Base-by-base conservation (phyloP, 495 filamentous ascomycete species). In the Podospora appendiculata region DNA sequence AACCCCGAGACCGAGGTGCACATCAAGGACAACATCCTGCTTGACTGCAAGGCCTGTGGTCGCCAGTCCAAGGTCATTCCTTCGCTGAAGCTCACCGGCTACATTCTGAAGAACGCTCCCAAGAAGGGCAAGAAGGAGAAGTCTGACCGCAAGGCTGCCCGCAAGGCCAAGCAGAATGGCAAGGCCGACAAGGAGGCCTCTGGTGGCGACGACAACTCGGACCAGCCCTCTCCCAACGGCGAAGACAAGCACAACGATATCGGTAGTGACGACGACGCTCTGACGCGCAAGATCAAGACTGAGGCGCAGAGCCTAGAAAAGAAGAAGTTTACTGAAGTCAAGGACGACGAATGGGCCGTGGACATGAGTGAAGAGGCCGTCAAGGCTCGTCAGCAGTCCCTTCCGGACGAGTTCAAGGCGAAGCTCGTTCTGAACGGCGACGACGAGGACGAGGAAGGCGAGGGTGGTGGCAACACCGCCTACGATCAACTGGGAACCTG, bases 41-140 rank as follows among this genome's bases (percentile, higher is more conserved):
- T 96, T 59, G 93, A 98, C 74, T 98, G 93, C 86, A 98, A 98
- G 76, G 93, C 93, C 52, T 98, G 93, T 65, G 93, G 93, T 63
- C 87, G 95, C 70, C 90, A 87, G 62, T 84, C 86, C 49, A 82
- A 92, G 49, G 91, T 95, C 46, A 92, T 97, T 64, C 78, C 87
- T 54, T 91, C 90, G 65, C 84, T 94, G 63, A 98, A 97, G 77
- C 86, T 98, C 55, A 92, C 87, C 78, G 88, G 87, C 50, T 98
- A 96, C 80, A 96, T 98, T 64, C 76, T 96, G 65, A 96, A 96
- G 76, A 95, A 93, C 71, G 82, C 86, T 62, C 86, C 90, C 55
- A 77, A 77, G 68, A 95, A 93, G 76, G 86, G 87, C 67, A 90
- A 93, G 69, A 95, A 95, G 75, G 94, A 96, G 77, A 91, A 96